phyloP scores from a whole-genome alignment of 805 yeast genomes.

The Kazachstania kunashirensis region DNA sequence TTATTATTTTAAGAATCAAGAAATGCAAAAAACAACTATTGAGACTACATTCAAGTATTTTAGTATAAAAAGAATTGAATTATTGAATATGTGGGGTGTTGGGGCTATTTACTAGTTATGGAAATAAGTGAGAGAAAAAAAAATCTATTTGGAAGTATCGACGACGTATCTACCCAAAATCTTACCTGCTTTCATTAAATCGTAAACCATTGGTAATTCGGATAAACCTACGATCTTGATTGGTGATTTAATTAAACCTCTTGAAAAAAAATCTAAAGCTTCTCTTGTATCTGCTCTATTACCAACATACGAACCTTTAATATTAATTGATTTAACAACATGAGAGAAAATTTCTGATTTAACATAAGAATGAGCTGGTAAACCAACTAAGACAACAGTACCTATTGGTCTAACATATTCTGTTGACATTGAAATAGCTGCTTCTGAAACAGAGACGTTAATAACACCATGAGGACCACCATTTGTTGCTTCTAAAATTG shows the following conservation, averaged over 20 bases:
- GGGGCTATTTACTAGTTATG: too few species aligned
- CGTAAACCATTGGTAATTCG: conserved; percentile 44
- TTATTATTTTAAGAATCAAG: too few species aligned
- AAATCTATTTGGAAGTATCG: conserved; percentile 52
- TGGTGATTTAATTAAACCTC: conserved; percentile 58
- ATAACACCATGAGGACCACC: conserved; percentile 71
- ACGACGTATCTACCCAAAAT: conserved; percentile 76
- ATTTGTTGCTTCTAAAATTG: conserved; percentile 42
- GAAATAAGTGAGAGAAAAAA: neutral
- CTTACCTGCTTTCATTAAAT: conserved; percentile 47
- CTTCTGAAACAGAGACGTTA: conserved; percentile 59
- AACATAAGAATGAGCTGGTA: conserved; percentile 69
- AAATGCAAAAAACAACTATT: too few species aligned
- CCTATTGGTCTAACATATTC: conserved; percentile 56
- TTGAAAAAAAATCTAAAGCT: conserved; percentile 58
- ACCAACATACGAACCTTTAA: conserved; percentile 79
- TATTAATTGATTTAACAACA: conserved; percentile 59
- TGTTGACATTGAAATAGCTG: conserved; percentile 49
- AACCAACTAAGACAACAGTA: conserved; percentile 60
- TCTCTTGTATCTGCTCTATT: conserved; percentile 76
- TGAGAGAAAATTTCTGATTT: conserved; percentile 57
- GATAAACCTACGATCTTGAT: conserved; percentile 49
- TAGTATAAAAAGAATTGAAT: too few species aligned
- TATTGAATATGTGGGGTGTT: too few species aligned
- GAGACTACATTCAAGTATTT: too few species aligned